Evolutionary conservation across 2,329 filamentous ascomycete genomes (phyloP), one percentile per base, ranked within the genome.

Genomic region (Ophiostoma sp.): DNA sequence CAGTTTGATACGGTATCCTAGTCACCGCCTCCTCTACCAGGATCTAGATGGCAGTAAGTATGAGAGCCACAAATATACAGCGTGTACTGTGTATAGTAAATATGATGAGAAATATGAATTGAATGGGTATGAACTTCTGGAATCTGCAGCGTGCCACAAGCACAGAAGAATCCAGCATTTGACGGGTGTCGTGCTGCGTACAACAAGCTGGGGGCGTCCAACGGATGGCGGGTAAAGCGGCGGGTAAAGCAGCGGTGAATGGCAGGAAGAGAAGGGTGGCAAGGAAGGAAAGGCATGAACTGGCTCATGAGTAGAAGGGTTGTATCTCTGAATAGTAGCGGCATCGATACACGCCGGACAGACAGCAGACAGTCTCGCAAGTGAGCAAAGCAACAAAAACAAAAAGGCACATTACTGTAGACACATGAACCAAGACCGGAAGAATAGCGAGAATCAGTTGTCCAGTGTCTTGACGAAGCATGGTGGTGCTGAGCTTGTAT

Each of bases 121-220:
- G 11, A 14, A 55, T 14, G 58, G 58, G 16, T 40, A 40, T 5
- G n/a, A 8, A 40, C 38, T 38, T 40, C n/a, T 58, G 62, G 2
- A 44, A 38, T 41, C 4, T 65, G 38, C 16, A 36, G 3, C 27
- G 64, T 66, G 42, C n/a, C 5, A 68, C 63, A 42, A 44, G n/a
- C 42, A 62, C 41, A 45, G 47, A 38, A 5, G 27, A 63, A 52
- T 5, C 47, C 60, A 36, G 65, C 60, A 69, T 41, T 60, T 69
- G 67, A 69, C 68, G 68, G 68, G 60, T 65, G 60, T 64, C 27
- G 68, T 69, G 68, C 68, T 62, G 65, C 49, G 65, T 67, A 49
- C 41, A 69, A 65, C 68, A 36, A 9, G n/a, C 49, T 9, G 27
- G 18, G 58, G 44, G 60, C 36, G 62, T 45, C 27, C 44, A 68